phyloP scores from a whole-genome alignment of 2,329 filamentous ascomycete genomes.

The Penicillium oxalicum region DNA sequence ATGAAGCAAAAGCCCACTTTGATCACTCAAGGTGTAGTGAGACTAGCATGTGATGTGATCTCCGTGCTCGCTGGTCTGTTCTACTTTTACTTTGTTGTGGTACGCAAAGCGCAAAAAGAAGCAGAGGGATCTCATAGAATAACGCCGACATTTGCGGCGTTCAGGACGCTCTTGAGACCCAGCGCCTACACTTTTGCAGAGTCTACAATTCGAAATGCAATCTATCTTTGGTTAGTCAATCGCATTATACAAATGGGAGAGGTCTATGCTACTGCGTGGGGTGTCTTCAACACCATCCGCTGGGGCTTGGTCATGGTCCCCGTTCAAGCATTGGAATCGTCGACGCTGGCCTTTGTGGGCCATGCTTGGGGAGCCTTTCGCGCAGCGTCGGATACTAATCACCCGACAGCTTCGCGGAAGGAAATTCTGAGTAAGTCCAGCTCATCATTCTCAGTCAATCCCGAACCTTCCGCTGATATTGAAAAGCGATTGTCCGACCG shows the following conservation, averaged over 20 bases:
- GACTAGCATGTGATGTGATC: slow-evolving; percentile 55
- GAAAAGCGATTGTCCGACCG: slow-evolving; percentile 44
- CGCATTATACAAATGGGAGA: slow-evolving; percentile 58
- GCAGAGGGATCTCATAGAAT: neutral
- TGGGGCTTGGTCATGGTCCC: slow-evolving; percentile 73
- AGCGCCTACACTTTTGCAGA: slow-evolving; percentile 57
- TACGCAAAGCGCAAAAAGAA: slow-evolving; percentile 3
- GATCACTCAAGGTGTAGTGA: slow-evolving; percentile 59
- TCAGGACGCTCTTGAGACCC: slow-evolving; percentile 51
- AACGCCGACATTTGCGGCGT: slow-evolving; percentile 22
- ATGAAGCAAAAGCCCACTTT: slow-evolving; percentile 50
- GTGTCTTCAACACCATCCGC: slow-evolving; percentile 66
- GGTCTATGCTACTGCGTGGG: slow-evolving; percentile 66
- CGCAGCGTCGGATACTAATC: neutral
- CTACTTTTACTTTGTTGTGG: slow-evolving; percentile 53
- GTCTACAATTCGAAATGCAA: slow-evolving; percentile 60
- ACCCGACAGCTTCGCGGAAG: slow-evolving; percentile 1
- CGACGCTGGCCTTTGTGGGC: slow-evolving; percentile 59
- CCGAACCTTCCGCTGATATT: neutral
- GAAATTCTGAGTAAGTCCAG: slow-evolving; percentile 15
- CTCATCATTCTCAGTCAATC: too few relatives aligned
- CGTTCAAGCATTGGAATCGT: slow-evolving; percentile 60
- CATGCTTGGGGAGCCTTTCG: slow-evolving; percentile 57
- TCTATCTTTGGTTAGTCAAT: slow-evolving; percentile 66
- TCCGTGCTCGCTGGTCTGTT: slow-evolving; percentile 51